Evolutionary conservation across 148 eudicot species (phyloP), one percentile per base, ranked within the genome.

Genomic region (Euryodendron excelsum): DNA sequence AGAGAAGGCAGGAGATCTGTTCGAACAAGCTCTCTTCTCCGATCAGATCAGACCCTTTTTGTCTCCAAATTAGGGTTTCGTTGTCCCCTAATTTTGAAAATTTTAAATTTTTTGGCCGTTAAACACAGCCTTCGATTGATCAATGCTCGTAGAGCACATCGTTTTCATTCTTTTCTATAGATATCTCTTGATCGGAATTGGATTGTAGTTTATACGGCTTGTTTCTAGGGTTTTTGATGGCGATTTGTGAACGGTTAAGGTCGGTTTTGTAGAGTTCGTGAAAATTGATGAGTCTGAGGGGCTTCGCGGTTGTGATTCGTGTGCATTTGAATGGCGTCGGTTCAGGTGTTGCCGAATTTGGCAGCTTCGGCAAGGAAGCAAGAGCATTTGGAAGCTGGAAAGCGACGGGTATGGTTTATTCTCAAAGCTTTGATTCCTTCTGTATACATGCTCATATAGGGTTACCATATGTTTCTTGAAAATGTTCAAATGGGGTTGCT

Each of bases 321-420:
- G 60, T 45, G 69, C 36, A 20, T 79, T 79, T 72, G 28, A 34
- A 90, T 93, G 94, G 92, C 91, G 73, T 87, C 91, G 73, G 87
- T 87, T 83, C 89, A 86, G 87, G 91, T 85, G 56, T 62, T 87
- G 81, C 79, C 87, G 15, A 86, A 80, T 66, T 59, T 80, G 23
- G 80, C 70, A 4, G 79, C 59, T 50, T 79, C 86, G 21, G 78
- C 86, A 1, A 87, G 76, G 64, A 94, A 92, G 83, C 83, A 92
- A 72, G 88, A 86, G 89, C 88, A 87, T 81, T 82, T 91, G 87
- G 95, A 91, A 86, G 98, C 98, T 84, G 98, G 98, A 31, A 91
- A 80, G 80, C 88, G 89, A 17, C 72, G 82, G 94, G 95, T 90
- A 88, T 72, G 79, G 14, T 36, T 34, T 47, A 9, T 33, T 23